Percentiles rank a stretch among this genome's conserved stretches.
Conservation (phyloP, 1,139 yeast genomes). For the Diutina neorugosa region DNA sequence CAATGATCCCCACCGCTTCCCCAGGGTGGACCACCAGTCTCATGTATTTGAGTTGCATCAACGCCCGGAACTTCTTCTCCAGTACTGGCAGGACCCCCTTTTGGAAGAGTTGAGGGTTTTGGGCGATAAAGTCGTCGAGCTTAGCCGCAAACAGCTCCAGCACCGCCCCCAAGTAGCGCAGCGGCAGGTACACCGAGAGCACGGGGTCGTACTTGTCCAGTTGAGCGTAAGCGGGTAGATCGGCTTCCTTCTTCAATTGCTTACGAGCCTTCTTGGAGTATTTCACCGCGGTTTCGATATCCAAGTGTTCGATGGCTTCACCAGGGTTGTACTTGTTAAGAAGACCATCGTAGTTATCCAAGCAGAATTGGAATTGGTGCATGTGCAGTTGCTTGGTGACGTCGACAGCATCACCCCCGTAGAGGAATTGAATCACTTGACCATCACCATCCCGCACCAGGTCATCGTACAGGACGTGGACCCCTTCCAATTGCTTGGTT, state of each 20-base stretch:
- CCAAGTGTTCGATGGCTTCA: slow-evolving; percentile 52
- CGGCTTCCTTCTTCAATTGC: slow-evolving; percentile 52
- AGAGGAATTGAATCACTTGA: slow-evolving; percentile 81
- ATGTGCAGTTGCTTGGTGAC: slow-evolving; percentile 91
- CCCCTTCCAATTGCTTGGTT: slow-evolving; percentile 97
- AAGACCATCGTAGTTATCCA: slow-evolving; percentile 80
- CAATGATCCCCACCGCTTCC: slow-evolving; percentile 96
- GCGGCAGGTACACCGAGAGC: slow-evolving; percentile 73
- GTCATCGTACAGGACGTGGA: slow-evolving; percentile 87
- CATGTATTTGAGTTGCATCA: slow-evolving; percentile 98
- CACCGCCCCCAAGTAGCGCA: slow-evolving; percentile 84
- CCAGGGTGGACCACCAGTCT: slow-evolving; percentile 92
- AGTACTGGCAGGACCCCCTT: slow-evolving; percentile 42
- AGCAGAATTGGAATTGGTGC: slow-evolving; percentile 88
- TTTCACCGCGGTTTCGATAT: slow-evolving; percentile 67
- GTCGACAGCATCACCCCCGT: slow-evolving; percentile 96
- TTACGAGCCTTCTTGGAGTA: slow-evolving; percentile 80
- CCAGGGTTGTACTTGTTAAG: slow-evolving; percentile 83
- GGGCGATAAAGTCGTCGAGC: slow-evolving; percentile 55
- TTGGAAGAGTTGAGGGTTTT: slow-evolving; percentile 43
- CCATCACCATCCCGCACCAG: slow-evolving; percentile 96
- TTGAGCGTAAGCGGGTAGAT: slow-evolving; percentile 53
- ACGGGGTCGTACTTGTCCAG: slow-evolving; percentile 76
- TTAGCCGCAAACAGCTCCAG: slow-evolving; percentile 81
- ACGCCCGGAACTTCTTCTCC: slow-evolving; percentile 84